Percentiles rank a stretch among this genome's conserved stretches.
phyloP scores from a whole-genome alignment of 108 stramenopile genomes.

The Mayamaea pseudoterrestris region DNA sequence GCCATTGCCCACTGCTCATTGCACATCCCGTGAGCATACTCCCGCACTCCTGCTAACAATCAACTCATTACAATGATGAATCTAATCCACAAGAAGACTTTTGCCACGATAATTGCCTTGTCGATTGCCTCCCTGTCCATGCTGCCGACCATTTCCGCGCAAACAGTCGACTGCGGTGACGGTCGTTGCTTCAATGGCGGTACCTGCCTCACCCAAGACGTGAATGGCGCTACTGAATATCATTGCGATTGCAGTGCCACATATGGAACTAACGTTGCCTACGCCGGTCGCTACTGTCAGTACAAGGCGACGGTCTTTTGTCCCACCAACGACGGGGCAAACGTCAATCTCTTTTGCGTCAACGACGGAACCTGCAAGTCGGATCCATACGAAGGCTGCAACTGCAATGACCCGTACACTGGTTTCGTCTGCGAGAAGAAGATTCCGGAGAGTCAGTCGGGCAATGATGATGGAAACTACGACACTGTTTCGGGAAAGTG shows the following conservation, averaged over 20 bases:
- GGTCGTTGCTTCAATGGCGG: constrained; percentile 29
- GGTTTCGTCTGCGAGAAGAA: constrained; percentile 29
- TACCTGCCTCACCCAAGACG: constrained; percentile 7
- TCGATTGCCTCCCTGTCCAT: too few species aligned
- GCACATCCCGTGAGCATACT: too few species aligned
- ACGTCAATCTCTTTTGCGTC: constrained; percentile 11
- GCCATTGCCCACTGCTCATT: too few species aligned
- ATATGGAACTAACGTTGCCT: neutral
- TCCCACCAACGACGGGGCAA: constrained; percentile 1
- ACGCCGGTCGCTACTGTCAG: constrained; percentile 8
- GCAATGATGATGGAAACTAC: too few species aligned
- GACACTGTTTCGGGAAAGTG: too few species aligned
- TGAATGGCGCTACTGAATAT: constrained; percentile 9
- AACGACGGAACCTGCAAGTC: constrained; percentile 4
- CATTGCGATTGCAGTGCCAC: constrained; percentile 41
- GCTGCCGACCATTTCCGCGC: too few species aligned
- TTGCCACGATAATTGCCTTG: too few species aligned
- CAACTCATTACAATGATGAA: too few species aligned
- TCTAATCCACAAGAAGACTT: too few species aligned
- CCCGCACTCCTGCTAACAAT: too few species aligned
- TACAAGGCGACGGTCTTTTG: constrained; percentile 8
- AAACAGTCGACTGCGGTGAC: too few species aligned
- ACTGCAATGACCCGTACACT: constrained; percentile 18
- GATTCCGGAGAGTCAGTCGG: too few species aligned
- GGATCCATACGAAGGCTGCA: constrained; percentile 7